Base-by-base conservation (phyloP, 2,329 filamentous ascomycete species). In the Phoma sp. region DNA sequence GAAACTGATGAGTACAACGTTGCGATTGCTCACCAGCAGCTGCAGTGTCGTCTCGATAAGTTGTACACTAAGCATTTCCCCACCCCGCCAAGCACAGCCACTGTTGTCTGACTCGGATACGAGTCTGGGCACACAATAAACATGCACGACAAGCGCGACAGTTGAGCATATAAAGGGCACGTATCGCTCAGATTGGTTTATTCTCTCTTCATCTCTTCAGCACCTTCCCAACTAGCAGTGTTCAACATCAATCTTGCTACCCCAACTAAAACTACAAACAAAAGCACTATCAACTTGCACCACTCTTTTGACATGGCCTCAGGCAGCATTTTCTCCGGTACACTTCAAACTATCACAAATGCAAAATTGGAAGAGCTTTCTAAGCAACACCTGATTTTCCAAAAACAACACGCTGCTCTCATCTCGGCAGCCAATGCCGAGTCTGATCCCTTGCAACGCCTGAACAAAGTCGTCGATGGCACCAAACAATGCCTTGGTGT, bases 311-410 rank as follows among this genome's bases (percentile, higher is more conserved):
- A 27, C 9, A 71, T 70, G 66, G 47, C 58, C 4, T 61, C 62
- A 8, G 70, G 69, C 11, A 74, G 70, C 41, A 66, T 74, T 0
- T 73, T 72, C 46, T 73, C 70, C 4, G 58, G 67, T 41, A 74
- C 71, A 1, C 62, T 75, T 11, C 70, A 71, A 23, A 67, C 68
- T 7, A 73, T 75, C 53, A 75, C 71, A 2, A 69, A 57, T 8
- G 72, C 71, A 13, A 75, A 75, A 42, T 61, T 75, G 3, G 62
- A 70, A 47, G 73, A 75, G 52, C 64, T 78, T 8, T 62, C 68
- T 4, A 73, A 77, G 65, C 68, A 72, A 24, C 67, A 66, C 2
- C 53, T 56, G 7, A 59, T 61, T 11, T 73, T 78, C 38, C 58
- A 69, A 24, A 64, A 63, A 29, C 68, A 74, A 5, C 58, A 72